Percentiles rank a stretch among this genome's conserved stretches.
Conservation (phyloP, 2,329 filamentous ascomycete genomes). For the Pyrenochaeta sp. region DNA sequence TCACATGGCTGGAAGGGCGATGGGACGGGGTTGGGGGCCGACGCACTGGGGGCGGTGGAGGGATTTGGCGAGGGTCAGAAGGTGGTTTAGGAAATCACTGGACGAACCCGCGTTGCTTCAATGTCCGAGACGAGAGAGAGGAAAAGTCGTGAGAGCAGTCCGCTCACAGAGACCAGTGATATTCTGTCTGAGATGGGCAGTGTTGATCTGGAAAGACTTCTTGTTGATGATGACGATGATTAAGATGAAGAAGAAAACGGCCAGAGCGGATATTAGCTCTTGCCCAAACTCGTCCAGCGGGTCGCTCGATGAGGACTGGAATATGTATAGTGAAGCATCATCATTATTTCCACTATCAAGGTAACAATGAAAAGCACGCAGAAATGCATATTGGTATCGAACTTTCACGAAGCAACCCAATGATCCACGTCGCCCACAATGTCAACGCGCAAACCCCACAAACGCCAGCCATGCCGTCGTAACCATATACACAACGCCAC, state of each 20-base stretch:
- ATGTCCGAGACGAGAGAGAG: neutral
- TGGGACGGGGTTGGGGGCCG: constrained; percentile 39
- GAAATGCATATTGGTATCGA: too few relatives aligned
- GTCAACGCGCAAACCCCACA: constrained; percentile 1
- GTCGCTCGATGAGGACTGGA: too few relatives aligned
- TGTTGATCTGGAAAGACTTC: neutral
- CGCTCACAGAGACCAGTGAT: constrained; percentile 9
- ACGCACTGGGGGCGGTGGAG: constrained; percentile 32
- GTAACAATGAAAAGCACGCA: too few relatives aligned
- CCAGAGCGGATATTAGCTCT: neutral
- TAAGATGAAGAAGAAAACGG: neutral
- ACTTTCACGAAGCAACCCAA: too few relatives aligned
- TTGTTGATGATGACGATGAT: too few relatives aligned
- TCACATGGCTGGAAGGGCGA: constrained; percentile 57
- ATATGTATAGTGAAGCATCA: too few relatives aligned
- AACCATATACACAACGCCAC: neutral
- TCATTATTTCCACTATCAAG: too few relatives aligned
- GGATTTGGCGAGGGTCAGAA: constrained; percentile 23
- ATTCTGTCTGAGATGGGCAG: neutral
- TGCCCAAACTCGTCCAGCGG: neutral
- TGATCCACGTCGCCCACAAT: too few relatives aligned
- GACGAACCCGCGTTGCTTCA: neutral
- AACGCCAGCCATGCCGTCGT: constrained; percentile 3
- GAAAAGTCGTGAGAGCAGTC: neutral
- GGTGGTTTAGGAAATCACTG: constrained; percentile 17